A percentile compares a stretch with the other conserved stretches of the same genome.
Evolutionary conservation across 495 filamentous ascomycete species (phyloP).

Genomic region (Xylaria scruposa): DNA sequence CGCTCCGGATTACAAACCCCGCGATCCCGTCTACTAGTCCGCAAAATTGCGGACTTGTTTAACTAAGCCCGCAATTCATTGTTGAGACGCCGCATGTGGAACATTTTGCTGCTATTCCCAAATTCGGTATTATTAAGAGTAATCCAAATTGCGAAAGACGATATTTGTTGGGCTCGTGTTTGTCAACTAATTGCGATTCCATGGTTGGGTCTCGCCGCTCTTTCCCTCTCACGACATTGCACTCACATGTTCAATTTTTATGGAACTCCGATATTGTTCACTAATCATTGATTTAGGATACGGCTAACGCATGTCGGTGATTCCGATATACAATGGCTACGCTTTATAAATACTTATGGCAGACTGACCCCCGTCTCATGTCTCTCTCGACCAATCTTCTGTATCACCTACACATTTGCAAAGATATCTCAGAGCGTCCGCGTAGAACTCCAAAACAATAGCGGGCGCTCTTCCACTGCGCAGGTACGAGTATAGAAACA

Average conservation of each 20-base stretch:
- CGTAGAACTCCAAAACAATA: neutral
- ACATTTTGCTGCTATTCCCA: neutral
- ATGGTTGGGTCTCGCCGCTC: neutral
- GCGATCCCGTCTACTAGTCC: neutral
- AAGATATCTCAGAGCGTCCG: neutral
- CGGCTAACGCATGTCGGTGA: neutral
- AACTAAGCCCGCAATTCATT: neutral
- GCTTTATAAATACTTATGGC: neutral
- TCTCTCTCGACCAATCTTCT: neutral
- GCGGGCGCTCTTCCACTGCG: neutral
- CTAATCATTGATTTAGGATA: neutral
- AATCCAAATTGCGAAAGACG: neutral
- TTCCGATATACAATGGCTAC: neutral
- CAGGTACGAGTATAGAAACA: conserved; percentile 2
- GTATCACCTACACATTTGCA: neutral
- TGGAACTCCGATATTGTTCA: neutral
- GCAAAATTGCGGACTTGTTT: conserved; percentile 11
- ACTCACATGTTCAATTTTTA: neutral
- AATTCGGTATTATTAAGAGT: neutral
- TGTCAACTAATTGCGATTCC: neutral
- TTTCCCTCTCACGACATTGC: no score
- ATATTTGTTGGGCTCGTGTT: neutral
- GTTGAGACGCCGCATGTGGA: neutral
- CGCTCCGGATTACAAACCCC: neutral
- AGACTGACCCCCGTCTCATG: neutral